Percentiles rank a stretch among this genome's conserved stretches.
These are phyloP conservation scores for Nepenthes alata DNA, from an alignment of 179 eudicot species.

Conservation along the genomic window DNA sequence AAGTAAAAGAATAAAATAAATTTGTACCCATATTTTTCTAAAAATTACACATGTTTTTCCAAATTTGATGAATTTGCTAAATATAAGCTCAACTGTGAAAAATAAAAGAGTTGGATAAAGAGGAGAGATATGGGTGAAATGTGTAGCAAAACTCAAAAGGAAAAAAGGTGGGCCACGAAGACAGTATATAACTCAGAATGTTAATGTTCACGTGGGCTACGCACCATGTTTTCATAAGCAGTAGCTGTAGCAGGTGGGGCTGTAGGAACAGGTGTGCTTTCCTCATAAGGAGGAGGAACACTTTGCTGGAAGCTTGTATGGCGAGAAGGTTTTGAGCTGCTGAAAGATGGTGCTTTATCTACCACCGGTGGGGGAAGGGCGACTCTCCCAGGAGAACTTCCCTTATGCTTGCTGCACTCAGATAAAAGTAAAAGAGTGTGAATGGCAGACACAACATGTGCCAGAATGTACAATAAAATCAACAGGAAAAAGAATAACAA, in stretches of 20 bases:
- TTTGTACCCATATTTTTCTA: no score
- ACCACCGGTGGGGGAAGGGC: slow-evolving; percentile 34
- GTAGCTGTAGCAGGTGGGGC: slow-evolving; percentile 3
- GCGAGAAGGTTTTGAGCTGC: slow-evolving; percentile 11
- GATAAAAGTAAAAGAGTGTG: neutral
- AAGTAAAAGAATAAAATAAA: no score
- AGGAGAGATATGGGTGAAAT: no score
- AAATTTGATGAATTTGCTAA: no score
- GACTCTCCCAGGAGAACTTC: slow-evolving; percentile 22
- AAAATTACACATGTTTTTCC: no score
- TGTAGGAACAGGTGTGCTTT: slow-evolving; percentile 3
- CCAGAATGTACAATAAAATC: neutral
- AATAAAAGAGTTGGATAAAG: no score
- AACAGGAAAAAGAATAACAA: neutral
- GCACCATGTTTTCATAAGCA: slow-evolving; percentile 4
- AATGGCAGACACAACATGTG: neutral
- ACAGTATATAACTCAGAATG: neutral
- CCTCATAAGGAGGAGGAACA: slow-evolving; percentile 13
- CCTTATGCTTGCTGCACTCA: slow-evolving; percentile 23
- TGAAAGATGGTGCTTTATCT: slow-evolving; percentile 20
- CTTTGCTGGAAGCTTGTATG: slow-evolving; percentile 18
- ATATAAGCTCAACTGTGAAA: no score
- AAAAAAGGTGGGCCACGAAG: neutral
- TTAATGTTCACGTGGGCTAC: neutral
- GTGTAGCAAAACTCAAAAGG: no score